Evolutionary conservation across 192 early-diverging fungal genomes (phyloP).

Genomic region (Coemansia sp.): DNA sequence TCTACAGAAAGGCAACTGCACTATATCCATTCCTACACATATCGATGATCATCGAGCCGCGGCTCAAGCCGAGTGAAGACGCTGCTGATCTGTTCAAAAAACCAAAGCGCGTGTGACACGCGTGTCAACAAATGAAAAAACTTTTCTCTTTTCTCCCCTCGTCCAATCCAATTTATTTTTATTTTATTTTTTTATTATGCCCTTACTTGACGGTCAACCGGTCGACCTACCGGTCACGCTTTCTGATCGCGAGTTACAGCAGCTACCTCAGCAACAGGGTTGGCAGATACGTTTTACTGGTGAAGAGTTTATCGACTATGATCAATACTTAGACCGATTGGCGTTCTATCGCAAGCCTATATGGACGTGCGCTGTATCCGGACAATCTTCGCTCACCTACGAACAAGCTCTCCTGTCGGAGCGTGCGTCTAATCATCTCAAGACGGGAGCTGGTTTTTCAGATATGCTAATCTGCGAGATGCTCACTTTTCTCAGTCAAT

Average conservation of each 20-base stretch:
- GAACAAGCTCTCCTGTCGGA: conserved; percentile 82
- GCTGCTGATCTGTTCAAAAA: background rate
- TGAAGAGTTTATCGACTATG: conserved; percentile 58
- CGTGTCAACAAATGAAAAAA: background rate
- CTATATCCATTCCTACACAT: too few species aligned
- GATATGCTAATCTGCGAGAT: conserved; percentile 55
- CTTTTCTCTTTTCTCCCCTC: background rate
- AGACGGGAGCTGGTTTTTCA: conserved; percentile 81
- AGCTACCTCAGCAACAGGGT: conserved; percentile 16
- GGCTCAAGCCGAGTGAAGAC: background rate
- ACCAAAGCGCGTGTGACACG: background rate
- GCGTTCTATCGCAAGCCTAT: conserved; percentile 69
- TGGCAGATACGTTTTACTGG: conserved; percentile 52
- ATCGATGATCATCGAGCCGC: conserved; percentile 3
- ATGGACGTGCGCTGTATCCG: conserved; percentile 82
- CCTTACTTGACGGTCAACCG: conserved; percentile 36
- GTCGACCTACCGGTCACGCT: conserved; percentile 10
- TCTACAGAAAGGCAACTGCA: too few species aligned
- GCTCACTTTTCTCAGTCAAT: conserved; percentile 53
- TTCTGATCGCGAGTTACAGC: background rate
- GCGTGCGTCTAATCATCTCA: conserved; percentile 62
- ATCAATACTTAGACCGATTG: conserved; percentile 71
- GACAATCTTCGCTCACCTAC: conserved; percentile 76
- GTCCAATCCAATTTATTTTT: conserved; percentile 1
- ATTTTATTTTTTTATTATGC: conserved; percentile 24